Percentiles rank a stretch among this genome's conserved stretches.
These are phyloP conservation scores for Inga laurina DNA, from an alignment of 306 rosid species.

Conservation along the genomic window DNA sequence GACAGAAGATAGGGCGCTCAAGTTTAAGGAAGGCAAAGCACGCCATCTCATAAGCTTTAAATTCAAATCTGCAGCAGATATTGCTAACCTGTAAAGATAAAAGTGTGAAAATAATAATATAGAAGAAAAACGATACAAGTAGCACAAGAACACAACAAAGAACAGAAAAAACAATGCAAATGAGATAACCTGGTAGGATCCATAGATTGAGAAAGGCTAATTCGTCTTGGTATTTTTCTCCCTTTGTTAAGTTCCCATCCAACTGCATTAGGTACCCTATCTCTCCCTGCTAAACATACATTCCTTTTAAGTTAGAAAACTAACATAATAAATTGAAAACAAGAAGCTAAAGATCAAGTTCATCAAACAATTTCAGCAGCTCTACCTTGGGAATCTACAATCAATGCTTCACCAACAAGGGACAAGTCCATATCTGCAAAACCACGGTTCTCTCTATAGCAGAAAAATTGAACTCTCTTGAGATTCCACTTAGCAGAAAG, in stretches of 20 bases:
- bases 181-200: slow-evolving; percentile 83
- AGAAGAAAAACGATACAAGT: slow-evolving; percentile 12
- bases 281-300: slow-evolving; percentile 57
- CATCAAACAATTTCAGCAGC: slow-evolving; percentile 27
- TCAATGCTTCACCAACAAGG: slow-evolving; percentile 81
- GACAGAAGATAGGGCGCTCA: slow-evolving; percentile 66
- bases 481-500: slow-evolving; percentile 77
- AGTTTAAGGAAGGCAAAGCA: slow-evolving; percentile 84
- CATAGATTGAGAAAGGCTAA: slow-evolving; percentile 92
- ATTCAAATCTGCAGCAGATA: slow-evolving; percentile 98
- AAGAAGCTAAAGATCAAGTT: not conserved
- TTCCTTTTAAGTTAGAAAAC: slow-evolving; percentile 33
- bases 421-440: slow-evolving; percentile 82
- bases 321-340: not conserved
- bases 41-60: slow-evolving; percentile 99
- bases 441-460: slow-evolving; percentile 96
- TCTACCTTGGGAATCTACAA: slow-evolving; percentile 71
- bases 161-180: slow-evolving; percentile 11
- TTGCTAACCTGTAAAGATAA: slow-evolving; percentile 71
- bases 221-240: slow-evolving; percentile 63
- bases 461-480: slow-evolving; percentile 65
- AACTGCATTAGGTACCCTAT: slow-evolving; percentile 62
- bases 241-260: slow-evolving; percentile 96
- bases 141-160: not conserved
- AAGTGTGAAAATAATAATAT: slow-evolving; percentile 19